phyloP scores from a whole-genome alignment of 306 rosid genomes.

The Heteromeles arbutifolia region DNA sequence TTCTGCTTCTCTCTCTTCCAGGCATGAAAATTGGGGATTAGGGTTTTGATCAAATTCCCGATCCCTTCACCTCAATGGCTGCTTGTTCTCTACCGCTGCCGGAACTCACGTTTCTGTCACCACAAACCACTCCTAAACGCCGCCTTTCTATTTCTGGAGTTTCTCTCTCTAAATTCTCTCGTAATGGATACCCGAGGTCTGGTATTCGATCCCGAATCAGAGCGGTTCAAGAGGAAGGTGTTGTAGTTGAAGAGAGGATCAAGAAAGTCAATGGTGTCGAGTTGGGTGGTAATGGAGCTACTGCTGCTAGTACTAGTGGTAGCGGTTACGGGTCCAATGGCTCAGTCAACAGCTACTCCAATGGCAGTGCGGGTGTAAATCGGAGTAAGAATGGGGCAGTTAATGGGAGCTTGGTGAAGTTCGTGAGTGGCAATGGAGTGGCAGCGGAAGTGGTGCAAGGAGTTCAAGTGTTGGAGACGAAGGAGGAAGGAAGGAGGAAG shows the following conservation, averaged over 20 bases:
- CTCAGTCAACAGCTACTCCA: constrained; percentile 31
- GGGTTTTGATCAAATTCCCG: constrained; percentile 10
- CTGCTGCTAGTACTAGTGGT: constrained; percentile 21
- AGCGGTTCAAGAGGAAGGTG: constrained; percentile 54
- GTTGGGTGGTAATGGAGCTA: constrained; percentile 66
- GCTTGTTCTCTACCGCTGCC: constrained; percentile 38
- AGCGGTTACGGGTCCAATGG: constrained; percentile 30
- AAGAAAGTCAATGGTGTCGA: constrained; percentile 42
- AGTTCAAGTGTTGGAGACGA: constrained; percentile 23
- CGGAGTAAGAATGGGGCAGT: not conserved
- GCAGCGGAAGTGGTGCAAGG: constrained; percentile 35
- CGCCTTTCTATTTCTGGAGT: constrained; percentile 26
- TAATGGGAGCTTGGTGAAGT: constrained; percentile 63
- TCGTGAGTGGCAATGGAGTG: constrained; percentile 59
- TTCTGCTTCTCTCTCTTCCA: not conserved
- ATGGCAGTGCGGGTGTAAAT: constrained; percentile 22
- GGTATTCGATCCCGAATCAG: constrained; percentile 28
- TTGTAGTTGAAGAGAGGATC: constrained; percentile 40
- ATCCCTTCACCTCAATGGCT: constrained; percentile 39
- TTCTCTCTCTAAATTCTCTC: constrained; percentile 8
- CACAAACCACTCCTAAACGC: constrained; percentile 34
- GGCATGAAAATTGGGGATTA: constrained; percentile 42
- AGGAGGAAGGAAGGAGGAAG: constrained; percentile 82
- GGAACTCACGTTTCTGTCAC: constrained; percentile 55
- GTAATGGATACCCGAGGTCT: constrained; percentile 11